Conservation (phyloP, 164 flowering plant species). For the Vitis rotundifolia region DNA sequence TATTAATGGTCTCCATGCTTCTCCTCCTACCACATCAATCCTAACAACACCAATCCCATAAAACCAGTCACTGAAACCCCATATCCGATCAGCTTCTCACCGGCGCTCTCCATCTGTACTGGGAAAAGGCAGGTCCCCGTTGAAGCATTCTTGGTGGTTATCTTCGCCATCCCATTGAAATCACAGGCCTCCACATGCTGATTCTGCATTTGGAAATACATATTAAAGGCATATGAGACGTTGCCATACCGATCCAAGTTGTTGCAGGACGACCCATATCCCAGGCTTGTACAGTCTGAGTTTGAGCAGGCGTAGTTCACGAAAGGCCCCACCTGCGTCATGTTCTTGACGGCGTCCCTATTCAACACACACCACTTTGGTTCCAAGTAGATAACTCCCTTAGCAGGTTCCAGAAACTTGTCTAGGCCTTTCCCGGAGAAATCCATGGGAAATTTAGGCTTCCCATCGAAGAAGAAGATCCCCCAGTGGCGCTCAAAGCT, state of each 20-base stretch:
- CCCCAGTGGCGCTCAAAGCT: constrained; percentile 69
- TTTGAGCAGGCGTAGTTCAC: constrained; percentile 34
- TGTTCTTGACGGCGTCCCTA: constrained; percentile 6
- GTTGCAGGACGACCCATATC: constrained; percentile 36
- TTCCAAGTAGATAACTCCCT: constrained; percentile 34
- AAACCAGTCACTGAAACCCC: not conserved
- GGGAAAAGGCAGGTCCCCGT: constrained; percentile 64
- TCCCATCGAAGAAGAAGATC: constrained; percentile 52
- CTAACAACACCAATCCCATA: too few relatives aligned
- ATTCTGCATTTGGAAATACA: constrained; percentile 38
- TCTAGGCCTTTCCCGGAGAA: constrained; percentile 30
- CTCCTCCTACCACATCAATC: too few relatives aligned
- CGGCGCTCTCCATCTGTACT: constrained; percentile 45
- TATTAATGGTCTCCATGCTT: too few relatives aligned
- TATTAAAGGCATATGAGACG: constrained; percentile 49
- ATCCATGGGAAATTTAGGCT: constrained; percentile 54
- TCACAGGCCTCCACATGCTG: constrained; percentile 41
- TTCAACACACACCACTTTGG: constrained; percentile 42
- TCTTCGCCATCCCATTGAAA: constrained; percentile 37
- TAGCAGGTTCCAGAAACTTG: constrained; percentile 34
- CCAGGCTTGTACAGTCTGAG: constrained; percentile 42
- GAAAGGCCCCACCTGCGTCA: not conserved
- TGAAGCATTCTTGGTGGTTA: constrained; percentile 42
- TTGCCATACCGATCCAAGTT: constrained; percentile 24
- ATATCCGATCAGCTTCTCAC: constrained; percentile 13